These are phyloP conservation scores for Chaetomium globosum DNA, from an alignment of 2,329 filamentous ascomycete species.

Conservation along the genomic window DNA sequence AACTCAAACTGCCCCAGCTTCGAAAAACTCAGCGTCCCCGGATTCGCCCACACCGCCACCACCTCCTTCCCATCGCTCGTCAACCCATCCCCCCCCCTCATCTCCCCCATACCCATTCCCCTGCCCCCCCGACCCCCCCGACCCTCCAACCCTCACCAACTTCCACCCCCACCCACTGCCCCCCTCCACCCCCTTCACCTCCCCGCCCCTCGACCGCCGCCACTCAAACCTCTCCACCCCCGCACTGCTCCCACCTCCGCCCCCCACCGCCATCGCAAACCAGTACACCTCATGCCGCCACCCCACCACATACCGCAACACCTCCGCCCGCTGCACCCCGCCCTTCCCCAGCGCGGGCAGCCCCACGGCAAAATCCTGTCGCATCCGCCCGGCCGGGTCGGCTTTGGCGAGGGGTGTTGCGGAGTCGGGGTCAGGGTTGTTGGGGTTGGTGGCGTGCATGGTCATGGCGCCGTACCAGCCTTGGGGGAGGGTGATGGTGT, in stretches of 20 bases:
- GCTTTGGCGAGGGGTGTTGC: too few species aligned
- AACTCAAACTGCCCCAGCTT: neutral
- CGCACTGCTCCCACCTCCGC: too few species aligned
- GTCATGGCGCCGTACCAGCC: neutral
- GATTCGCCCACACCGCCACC: neutral
- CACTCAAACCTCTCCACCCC: neutral
- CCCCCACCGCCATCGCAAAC: neutral
- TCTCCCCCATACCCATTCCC: neutral
- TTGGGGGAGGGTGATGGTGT: neutral
- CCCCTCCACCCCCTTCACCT: neutral
- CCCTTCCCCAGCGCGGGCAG: neutral
- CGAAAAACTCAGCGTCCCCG: neutral
- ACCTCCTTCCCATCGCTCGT: neutral
- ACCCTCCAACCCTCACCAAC: neutral
- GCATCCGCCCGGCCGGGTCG: neutral
- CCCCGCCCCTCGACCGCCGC: neutral
- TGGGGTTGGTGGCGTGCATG: too few species aligned
- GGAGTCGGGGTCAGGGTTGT: too few species aligned
- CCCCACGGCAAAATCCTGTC: neutral
- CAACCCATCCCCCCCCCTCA: neutral
- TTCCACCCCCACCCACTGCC: neutral
- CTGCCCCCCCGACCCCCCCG: too few species aligned
- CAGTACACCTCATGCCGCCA: neutral
- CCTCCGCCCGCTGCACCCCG: neutral
- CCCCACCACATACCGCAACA: neutral